Evolutionary conservation across 225 moss, liverwort and hornwort species (phyloP).

Genomic region (Bryum argenteum): DNA sequence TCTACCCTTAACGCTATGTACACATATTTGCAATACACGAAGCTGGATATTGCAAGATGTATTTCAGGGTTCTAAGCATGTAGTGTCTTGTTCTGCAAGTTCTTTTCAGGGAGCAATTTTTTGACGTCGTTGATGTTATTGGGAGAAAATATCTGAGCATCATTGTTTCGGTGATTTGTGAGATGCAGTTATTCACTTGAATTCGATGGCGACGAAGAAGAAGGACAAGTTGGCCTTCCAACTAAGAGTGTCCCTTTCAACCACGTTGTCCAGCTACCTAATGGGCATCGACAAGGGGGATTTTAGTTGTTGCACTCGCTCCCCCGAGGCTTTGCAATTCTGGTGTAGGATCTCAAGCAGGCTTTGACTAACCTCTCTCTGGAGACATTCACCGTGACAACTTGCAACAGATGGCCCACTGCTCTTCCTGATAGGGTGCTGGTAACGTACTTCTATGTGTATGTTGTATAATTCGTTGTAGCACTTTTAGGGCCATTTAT

Average conservation of each 20-base stretch:
- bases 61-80: not conserved
- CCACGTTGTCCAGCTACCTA: slow-evolving; percentile 77
- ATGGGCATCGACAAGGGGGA: slow-evolving; percentile 65
- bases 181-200: slow-evolving; percentile 53
- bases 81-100: not conserved
- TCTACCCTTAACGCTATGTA: not conserved
- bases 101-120: not conserved
- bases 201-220: slow-evolving; percentile 96
- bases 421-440: slow-evolving; percentile 9
- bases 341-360: not conserved
- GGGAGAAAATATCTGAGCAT: not conserved
- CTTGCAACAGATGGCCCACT: slow-evolving; percentile 26
- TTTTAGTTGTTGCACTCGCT: not conserved
- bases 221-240: slow-evolving; percentile 77
- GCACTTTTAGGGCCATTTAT: no score
- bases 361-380: not conserved
- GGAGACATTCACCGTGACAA: slow-evolving; percentile 41
- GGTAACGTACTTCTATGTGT: slow-evolving; percentile 18
- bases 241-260: slow-evolving; percentile 54
- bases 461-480: slow-evolving; percentile 30
- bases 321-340: not conserved
- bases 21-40: not conserved
- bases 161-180: slow-evolving; percentile 9
- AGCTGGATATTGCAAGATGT: not conserved
- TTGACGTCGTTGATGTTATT: not conserved